A percentile compares a stretch with the other conserved stretches of the same genome.
phyloP scores from a whole-genome alignment of 2,329 filamentous ascomycete species.

The Cordyceps tenuipes region DNA sequence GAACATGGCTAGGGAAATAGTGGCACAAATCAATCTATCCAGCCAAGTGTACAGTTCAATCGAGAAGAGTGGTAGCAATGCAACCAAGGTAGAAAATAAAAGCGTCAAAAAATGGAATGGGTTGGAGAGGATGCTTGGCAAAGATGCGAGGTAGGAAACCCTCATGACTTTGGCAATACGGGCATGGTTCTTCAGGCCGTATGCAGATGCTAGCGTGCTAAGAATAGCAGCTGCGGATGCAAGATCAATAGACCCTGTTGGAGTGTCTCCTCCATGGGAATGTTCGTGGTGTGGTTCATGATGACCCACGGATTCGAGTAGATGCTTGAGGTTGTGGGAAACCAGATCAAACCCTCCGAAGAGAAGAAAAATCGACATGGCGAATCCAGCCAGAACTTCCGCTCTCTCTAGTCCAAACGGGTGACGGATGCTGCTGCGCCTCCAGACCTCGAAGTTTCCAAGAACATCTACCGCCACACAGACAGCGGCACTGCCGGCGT shows the following conservation, averaged over 20 bases:
- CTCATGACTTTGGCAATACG: constrained; percentile 89
- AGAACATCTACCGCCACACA: constrained; percentile 90
- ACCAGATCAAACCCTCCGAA: constrained; percentile 96
- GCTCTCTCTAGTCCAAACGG: constrained; percentile 88
- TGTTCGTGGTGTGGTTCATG: constrained; percentile 69
- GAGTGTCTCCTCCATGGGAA: constrained; percentile 51
- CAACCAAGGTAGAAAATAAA: constrained; percentile 71
- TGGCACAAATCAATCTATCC: constrained; percentile 71
- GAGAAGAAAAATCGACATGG: constrained; percentile 90
- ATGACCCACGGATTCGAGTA: constrained; percentile 55
- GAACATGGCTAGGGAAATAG: constrained; percentile 85
- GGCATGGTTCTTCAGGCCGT: constrained; percentile 81
- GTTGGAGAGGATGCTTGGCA: constrained; percentile 85
- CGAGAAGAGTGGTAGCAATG: constrained; percentile 74
- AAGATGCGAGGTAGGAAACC: constrained; percentile 69
- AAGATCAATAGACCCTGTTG: constrained; percentile 69
- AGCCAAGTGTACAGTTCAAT: constrained; percentile 76
- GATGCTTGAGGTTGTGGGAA: constrained; percentile 86
- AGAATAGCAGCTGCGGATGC: constrained; percentile 74
- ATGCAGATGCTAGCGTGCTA: constrained; percentile 77
- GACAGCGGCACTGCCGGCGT: constrained; percentile 83
- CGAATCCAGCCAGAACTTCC: constrained; percentile 91
- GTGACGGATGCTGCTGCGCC: constrained; percentile 81
- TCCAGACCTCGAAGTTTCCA: constrained; percentile 97
- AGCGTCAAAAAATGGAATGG: constrained; percentile 92